A percentile compares a stretch with the other conserved stretches of the same genome.
Evolutionary conservation across 1,284 basidiomycete genomes (phyloP).

Genomic region (Cutaneotrichosporon sp.): DNA sequence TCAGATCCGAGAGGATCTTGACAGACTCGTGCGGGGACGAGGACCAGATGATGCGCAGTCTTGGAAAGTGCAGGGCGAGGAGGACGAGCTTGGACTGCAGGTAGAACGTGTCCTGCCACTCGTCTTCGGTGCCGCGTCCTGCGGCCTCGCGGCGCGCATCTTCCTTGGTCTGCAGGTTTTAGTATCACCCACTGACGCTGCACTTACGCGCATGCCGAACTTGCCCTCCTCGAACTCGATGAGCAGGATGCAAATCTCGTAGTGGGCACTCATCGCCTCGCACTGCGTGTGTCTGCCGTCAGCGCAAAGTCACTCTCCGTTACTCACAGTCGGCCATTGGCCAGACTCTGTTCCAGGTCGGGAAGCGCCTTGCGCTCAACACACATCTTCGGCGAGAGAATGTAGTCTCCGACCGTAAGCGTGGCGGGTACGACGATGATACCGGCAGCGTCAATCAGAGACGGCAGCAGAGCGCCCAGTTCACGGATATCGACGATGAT

Average conservation of each 20-base stretch:
- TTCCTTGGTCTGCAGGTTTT: conserved; percentile 49
- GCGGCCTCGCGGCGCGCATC: conserved; percentile 55
- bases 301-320: not conserved
- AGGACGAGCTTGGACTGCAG: conserved; percentile 88
- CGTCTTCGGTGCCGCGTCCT: conserved; percentile 52
- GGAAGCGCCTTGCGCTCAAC: conserved; percentile 92
- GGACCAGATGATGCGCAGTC: conserved; percentile 92
- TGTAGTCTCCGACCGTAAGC: conserved; percentile 91
- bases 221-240: conserved; percentile 99
- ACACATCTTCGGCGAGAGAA: conserved; percentile 89
- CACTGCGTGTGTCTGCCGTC: conserved; percentile 82
- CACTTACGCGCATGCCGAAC: conserved; percentile 75
- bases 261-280: conserved; percentile 93
- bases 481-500: conserved; percentile 96
- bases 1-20: conserved; percentile 89
- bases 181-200: too few relatives aligned
- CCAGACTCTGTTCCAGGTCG: conserved; percentile 87
- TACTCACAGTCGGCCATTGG: conserved; percentile 82
- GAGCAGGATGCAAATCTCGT: conserved; percentile 88
- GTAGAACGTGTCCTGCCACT: conserved; percentile 48
- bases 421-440: conserved; percentile 83
- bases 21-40: conserved; percentile 89
- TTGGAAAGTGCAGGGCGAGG: conserved; percentile 81
- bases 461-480: conserved; percentile 88
- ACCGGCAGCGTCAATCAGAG: conserved; percentile 76